These are phyloP conservation scores for Phytophthora sp. DNA, from an alignment of 352 stramenopile species.

Conservation along the genomic window DNA sequence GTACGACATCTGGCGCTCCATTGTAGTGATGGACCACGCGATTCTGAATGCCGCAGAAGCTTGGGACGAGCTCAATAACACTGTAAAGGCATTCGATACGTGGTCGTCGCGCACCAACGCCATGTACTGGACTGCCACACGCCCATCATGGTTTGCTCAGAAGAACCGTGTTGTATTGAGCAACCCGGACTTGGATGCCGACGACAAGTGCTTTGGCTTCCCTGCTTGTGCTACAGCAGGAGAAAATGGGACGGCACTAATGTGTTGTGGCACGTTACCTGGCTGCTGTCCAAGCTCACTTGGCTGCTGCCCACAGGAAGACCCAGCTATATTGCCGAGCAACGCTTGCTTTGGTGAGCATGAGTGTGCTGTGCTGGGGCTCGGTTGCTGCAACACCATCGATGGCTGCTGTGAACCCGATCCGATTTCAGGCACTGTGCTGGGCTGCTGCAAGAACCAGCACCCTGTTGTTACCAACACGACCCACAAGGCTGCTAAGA, in stretches of 20 bases:
- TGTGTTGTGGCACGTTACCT: conserved; percentile 69
- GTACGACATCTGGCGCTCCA: conserved; percentile 76
- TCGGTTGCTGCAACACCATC: conserved; percentile 75
- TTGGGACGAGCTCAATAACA: conserved; percentile 68
- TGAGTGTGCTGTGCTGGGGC: conserved; percentile 56
- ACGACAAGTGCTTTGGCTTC: conserved; percentile 75
- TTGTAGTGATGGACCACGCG: conserved; percentile 75
- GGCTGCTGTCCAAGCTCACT: conserved; percentile 74
- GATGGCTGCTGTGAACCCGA: conserved; percentile 73
- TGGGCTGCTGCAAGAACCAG: conserved; percentile 75
- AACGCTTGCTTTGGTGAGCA: conserved; percentile 73
- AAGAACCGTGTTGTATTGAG: conserved; percentile 41
- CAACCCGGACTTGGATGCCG: conserved; percentile 32
- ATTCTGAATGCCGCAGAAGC: conserved; percentile 61
- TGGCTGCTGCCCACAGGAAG: conserved; percentile 64
- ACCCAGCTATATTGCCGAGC: conserved; percentile 41
- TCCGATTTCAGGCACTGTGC: conserved; percentile 45
- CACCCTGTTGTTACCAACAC: conserved; percentile 34
- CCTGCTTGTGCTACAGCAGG: conserved; percentile 56
- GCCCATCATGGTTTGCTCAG: conserved; percentile 69
- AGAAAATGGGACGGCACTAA: conserved; percentile 62
- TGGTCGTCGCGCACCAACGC: conserved; percentile 80
- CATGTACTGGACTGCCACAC: conserved; percentile 77
- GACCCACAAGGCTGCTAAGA: conserved; percentile 31
- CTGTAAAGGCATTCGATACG: conserved; percentile 64